Evolutionary conservation across 73 alveolate species (phyloP).

Genomic region (Tetrahymena thermophila): DNA sequence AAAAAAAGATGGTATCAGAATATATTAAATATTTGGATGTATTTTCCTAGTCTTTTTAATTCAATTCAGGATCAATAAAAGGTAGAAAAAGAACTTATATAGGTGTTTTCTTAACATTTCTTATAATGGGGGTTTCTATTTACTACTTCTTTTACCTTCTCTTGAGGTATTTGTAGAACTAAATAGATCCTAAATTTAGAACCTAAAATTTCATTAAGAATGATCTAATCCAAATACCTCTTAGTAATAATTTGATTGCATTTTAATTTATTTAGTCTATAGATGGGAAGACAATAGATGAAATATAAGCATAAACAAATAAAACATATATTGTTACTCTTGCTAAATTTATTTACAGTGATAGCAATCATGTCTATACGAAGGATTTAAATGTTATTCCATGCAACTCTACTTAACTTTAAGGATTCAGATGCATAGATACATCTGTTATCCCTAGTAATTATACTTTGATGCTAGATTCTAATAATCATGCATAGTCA

Average conservation of each 20-base stretch:
- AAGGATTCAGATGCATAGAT: not conserved
- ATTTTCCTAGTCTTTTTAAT: not conserved
- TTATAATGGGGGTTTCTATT: not conserved
- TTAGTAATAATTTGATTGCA: not conserved
- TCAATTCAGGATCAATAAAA: not conserved
- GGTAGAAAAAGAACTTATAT: not conserved
- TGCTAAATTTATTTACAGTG: not conserved
- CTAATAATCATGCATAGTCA: too few species aligned
- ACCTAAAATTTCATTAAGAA: not conserved
- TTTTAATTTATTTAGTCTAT: not conserved
- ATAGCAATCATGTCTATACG: not conserved
- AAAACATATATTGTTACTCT: not conserved
- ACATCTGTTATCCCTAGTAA: not conserved
- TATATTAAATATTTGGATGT: not conserved
- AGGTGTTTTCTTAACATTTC: not conserved
- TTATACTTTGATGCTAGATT: not conserved
- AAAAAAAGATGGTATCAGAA: too few species aligned
- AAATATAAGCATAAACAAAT: not conserved
- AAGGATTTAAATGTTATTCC: too few species aligned
- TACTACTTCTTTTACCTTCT: not conserved
- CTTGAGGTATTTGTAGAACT: too few species aligned
- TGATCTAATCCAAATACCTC: too few species aligned
- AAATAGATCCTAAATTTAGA: not conserved
- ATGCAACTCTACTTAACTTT: not conserved
- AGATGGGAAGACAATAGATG: not conserved